These are phyloP conservation scores for Phoma sp. DNA, from an alignment of 2,329 filamentous ascomycete species.

Conservation along the genomic window DNA sequence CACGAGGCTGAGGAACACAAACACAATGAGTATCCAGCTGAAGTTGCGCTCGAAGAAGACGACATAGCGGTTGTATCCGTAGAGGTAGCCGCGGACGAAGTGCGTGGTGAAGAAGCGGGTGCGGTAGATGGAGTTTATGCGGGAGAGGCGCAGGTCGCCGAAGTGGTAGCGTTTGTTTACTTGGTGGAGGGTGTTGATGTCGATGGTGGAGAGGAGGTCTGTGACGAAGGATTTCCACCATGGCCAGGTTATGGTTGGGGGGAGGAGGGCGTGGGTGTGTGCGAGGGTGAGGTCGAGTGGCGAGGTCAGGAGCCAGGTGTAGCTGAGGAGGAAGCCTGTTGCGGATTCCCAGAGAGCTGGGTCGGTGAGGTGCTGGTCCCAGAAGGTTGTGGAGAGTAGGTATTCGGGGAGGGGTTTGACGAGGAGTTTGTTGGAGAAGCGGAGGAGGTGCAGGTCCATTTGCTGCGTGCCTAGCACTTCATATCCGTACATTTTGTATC, in stretches of 20 bases:
- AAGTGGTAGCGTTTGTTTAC: constrained; percentile 49
- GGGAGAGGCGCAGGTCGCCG: constrained; percentile 44
- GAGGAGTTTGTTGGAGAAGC: constrained; percentile 39
- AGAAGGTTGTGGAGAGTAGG: constrained; percentile 41
- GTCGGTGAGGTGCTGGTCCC: constrained; percentile 37
- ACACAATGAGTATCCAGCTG: constrained; percentile 47
- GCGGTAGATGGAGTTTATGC: constrained; percentile 49
- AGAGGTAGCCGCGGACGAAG: constrained; percentile 50
- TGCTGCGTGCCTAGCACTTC: constrained; percentile 43
- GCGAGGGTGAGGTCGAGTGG: constrained; percentile 46
- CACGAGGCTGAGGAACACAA: constrained; percentile 48
- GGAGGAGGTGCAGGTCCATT: constrained; percentile 48
- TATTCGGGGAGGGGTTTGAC: constrained; percentile 47
- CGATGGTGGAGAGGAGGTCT: constrained; percentile 34
- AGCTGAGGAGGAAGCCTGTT: constrained; percentile 43
- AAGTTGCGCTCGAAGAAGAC: constrained; percentile 51
- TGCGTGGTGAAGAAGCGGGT: constrained; percentile 40
- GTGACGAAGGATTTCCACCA: constrained; percentile 46
- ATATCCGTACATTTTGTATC: constrained; percentile 46
- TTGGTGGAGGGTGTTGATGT: constrained; percentile 42
- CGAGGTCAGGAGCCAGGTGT: constrained; percentile 45
- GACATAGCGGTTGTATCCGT: constrained; percentile 50
- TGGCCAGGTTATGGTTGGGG: constrained; percentile 41
- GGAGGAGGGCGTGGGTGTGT: constrained; percentile 38
- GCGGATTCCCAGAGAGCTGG: constrained; percentile 32